Base-by-base conservation (phyloP, 345 rosid genomes). In the Aurinia saxatilis region DNA sequence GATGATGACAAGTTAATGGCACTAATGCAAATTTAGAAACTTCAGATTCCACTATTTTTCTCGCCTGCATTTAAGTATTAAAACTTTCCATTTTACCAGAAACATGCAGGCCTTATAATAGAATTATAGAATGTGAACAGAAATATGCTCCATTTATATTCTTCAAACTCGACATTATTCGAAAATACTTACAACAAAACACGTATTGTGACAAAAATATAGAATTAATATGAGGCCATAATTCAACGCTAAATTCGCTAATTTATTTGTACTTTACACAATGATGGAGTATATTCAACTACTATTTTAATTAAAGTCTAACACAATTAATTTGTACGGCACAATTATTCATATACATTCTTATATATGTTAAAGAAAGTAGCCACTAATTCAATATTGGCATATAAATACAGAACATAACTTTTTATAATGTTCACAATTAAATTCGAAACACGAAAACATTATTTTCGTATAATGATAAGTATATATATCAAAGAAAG, bases 231-330 rank as follows among this genome's bases (percentile, higher is more conserved):
- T 34, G 37, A 9, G 6, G 17, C 46, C 36, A 36, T 35, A 56
- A 29, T 46, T 56, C 56, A 66, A 46, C 48, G 48, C 39, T 36
- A 55, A 23, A 36, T 16, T 66, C 13, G n/a, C 41, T 57, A 10
- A 48, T 66, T 48, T 29, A 66, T 29, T 29, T 67, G 65, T 67
- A 46, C 64, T 46, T 66, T 47, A 25, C 46, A 55, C 55, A 57
- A 47, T 66, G 57, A 47, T 56, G 17, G 39, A 16, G 37, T 27
- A n/a, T 29, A 47, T 47, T 57, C 50, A 57, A 35, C 55, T 55
- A 36, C 10, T 55, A 34, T 36, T 55, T 45, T 35, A 16, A 55
- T 46, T 8, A 36, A 66, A 46, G 70, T 66, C 70, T 55, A 55
- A 37, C 56, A 27, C 47, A 15, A 45, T 55, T 11, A 35, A 45